Conservation (phyloP, 2,329 filamentous ascomycete species). For the Exophiala sp. region DNA sequence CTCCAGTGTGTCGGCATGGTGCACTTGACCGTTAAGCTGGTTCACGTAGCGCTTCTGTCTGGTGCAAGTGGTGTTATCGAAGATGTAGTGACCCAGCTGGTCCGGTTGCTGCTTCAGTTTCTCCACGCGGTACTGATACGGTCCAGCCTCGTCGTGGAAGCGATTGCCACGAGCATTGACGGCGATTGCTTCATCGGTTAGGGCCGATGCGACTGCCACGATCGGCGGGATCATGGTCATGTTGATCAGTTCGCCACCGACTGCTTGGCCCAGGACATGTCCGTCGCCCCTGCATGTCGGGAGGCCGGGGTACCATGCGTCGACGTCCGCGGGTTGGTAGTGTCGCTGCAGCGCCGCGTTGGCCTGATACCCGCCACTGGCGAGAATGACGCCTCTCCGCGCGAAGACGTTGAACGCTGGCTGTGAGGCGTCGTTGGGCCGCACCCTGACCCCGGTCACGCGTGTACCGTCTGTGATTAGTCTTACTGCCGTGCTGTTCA, state of each 20-base stretch:
- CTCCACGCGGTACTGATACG: slow-evolving; percentile 6
- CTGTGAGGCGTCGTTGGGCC: not conserved
- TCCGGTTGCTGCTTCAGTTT: not conserved
- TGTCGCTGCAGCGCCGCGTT: slow-evolving; percentile 45
- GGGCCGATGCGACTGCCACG: slow-evolving; percentile 5
- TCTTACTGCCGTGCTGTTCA: slow-evolving; percentile 3
- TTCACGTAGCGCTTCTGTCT: slow-evolving; percentile 1
- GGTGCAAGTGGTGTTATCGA: not conserved
- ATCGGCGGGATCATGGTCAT: not conserved
- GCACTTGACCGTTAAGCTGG: not conserved
- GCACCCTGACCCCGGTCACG: not conserved
- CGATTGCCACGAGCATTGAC: slow-evolving; percentile 4
- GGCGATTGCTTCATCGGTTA: slow-evolving; percentile 5
- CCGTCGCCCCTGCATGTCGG: slow-evolving; percentile 4
- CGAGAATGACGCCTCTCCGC: slow-evolving; percentile 63
- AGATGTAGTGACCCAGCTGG: slow-evolving; percentile 6
- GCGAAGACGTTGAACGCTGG: slow-evolving; percentile 9
- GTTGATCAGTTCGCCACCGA: not conserved
- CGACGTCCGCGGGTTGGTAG: not conserved
- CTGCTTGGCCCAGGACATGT: slow-evolving; percentile 3
- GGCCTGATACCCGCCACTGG: slow-evolving; percentile 69
- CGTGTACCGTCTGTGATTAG: slow-evolving; percentile 2
- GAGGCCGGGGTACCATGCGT: slow-evolving; percentile 4
- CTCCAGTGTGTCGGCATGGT: slow-evolving; percentile 4
- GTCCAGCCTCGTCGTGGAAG: slow-evolving; percentile 12